These are phyloP conservation scores for Sideroxylon spinosum DNA, from an alignment of 179 eudicot genomes.

Conservation along the genomic window DNA sequence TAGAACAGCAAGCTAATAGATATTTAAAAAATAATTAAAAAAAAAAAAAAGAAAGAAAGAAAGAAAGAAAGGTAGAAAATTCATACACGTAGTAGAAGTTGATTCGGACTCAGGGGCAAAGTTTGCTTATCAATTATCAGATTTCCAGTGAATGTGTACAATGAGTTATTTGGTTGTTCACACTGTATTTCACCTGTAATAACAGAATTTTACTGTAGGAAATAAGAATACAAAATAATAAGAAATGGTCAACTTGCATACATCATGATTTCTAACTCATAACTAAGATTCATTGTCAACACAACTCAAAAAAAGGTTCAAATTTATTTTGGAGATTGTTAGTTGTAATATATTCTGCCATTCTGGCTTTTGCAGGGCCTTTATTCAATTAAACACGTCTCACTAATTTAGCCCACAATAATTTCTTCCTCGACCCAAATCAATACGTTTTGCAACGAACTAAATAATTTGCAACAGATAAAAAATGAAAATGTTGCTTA, in stretches of 20 bases:
- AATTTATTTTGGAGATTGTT: neutral
- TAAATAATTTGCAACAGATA: neutral
- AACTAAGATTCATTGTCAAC: neutral
- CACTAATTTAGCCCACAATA: neutral
- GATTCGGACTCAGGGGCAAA: constrained; percentile 84
- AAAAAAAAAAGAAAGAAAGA: neutral
- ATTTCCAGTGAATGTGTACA: constrained; percentile 96
- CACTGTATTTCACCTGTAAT: neutral
- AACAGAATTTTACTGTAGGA: neutral
- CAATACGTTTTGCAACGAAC: neutral
- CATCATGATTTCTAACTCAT: neutral
- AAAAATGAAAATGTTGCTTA: neutral
- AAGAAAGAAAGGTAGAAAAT: constrained; percentile 6
- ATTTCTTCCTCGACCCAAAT: neutral
- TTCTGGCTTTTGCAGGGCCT: neutral
- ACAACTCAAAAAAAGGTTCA: neutral
- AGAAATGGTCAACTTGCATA: neutral
- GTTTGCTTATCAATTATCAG: constrained; percentile 83
- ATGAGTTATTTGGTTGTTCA: constrained; percentile 95
- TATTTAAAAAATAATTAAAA: too few species aligned
- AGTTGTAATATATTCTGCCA: neutral
- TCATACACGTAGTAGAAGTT: constrained; percentile 82
- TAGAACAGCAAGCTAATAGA: neutral
- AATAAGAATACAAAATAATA: neutral
- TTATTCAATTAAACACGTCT: neutral